Conservation (phyloP, 1,284 basidiomycete genomes). For the Ganoderma lucidum region DNA sequence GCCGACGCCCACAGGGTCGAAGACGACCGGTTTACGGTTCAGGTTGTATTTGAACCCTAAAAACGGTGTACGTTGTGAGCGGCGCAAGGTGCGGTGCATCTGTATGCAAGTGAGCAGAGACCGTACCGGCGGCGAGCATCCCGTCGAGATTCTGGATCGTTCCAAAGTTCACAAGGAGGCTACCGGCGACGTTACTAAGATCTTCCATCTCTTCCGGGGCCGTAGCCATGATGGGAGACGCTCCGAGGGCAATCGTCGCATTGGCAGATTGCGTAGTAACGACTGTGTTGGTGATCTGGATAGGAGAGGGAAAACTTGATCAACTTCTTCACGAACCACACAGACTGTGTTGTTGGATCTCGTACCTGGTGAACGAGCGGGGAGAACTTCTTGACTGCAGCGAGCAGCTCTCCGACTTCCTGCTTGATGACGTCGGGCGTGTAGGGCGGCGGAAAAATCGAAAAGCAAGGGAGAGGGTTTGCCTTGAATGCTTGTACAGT, state of each 20-base stretch:
- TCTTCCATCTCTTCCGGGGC: constrained; percentile 86
- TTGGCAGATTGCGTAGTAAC: constrained; percentile 94
- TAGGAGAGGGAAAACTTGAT: neutral
- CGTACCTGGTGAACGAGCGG: constrained; percentile 86
- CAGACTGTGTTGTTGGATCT: neutral
- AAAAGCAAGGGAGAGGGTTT: constrained; percentile 31
- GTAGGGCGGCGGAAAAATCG: constrained; percentile 32
- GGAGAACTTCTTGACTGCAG: constrained; percentile 55
- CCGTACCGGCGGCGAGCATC: constrained; percentile 82
- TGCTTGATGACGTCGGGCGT: constrained; percentile 44
- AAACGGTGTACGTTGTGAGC: constrained; percentile 1
- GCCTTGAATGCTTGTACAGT: constrained; percentile 53
- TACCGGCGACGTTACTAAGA: constrained; percentile 72
- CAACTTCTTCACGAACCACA: neutral
- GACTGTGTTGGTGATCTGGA: constrained; percentile 90
- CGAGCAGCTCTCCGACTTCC: constrained; percentile 55
- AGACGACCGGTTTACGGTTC: constrained; percentile 82
- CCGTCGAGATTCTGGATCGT: constrained; percentile 82
- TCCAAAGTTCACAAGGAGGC: constrained; percentile 91
- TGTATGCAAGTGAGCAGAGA: constrained; percentile 23
- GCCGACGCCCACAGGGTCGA: constrained; percentile 95
- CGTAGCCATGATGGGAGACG: constrained; percentile 95
- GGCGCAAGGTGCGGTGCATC: neutral
- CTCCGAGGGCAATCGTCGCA: constrained; percentile 88
- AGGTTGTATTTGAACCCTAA: constrained; percentile 71